Percentiles rank a stretch among this genome's conserved stretches.
Conservation (phyloP, 192 early-diverging fungal genomes). For the Umbelopsis sp. region DNA sequence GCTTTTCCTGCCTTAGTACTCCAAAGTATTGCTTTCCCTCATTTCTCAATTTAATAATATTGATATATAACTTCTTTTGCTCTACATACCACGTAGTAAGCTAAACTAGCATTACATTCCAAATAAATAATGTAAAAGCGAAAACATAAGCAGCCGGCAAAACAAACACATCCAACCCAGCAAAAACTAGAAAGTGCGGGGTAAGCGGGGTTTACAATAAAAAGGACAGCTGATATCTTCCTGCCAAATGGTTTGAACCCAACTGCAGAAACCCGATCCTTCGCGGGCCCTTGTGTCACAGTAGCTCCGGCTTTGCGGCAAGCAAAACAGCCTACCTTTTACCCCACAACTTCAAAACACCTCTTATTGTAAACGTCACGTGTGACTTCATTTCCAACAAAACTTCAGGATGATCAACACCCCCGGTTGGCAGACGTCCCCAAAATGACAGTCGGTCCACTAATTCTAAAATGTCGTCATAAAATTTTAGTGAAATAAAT, state of each 20-base stretch:
- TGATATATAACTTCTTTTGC: background rate
- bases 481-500: no score
- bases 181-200: slow-evolving; percentile 14
- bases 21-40: background rate
- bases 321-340: background rate
- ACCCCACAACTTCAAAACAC: background rate
- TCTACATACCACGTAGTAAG: no score
- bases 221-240: slow-evolving; percentile 9
- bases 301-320: background rate
- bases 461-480: background rate
- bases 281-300: slow-evolving; percentile 16
- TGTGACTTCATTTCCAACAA: background rate
- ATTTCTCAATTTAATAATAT: background rate
- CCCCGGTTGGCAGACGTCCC: background rate
- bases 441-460: background rate
- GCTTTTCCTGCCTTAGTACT: slow-evolving; percentile 2
- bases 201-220: slow-evolving; percentile 14
- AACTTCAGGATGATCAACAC: background rate
- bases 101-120: background rate
- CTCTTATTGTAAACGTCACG: background rate
- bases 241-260: background rate
- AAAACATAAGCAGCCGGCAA: background rate
- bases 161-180: background rate
- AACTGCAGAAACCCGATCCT: slow-evolving; percentile 17
- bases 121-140: background rate